Conservation (phyloP, 441 rosid species). For the Corymbia calophylla region DNA sequence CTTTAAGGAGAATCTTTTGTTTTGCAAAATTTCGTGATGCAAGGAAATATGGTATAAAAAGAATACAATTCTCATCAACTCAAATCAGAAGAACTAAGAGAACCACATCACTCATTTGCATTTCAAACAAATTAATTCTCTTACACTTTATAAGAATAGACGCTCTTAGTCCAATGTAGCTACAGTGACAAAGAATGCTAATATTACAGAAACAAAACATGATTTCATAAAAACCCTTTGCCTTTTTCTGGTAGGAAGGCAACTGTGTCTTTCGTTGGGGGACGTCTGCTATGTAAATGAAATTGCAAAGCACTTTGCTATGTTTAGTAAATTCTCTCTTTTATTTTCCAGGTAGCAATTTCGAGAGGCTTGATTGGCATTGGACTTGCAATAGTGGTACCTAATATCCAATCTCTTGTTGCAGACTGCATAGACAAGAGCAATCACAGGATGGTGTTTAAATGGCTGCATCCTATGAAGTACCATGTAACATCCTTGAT, state of each 20-base stretch:
- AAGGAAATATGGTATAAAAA: background rate
- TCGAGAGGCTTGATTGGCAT: conserved; percentile 76
- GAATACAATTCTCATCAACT: background rate
- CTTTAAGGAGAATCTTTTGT: background rate
- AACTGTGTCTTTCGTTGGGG: background rate
- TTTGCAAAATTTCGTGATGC: background rate
- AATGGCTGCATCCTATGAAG: conserved; percentile 44
- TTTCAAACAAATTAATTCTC: background rate
- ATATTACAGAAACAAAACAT: background rate
- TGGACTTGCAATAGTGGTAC: conserved; percentile 64
- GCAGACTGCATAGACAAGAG: conserved; percentile 66
- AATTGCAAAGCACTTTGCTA: background rate
- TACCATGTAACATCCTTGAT: too few relatives aligned
- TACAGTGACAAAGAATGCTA: background rate
- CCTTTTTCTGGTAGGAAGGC: background rate
- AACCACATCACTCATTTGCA: background rate
- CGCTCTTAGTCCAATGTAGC: background rate
- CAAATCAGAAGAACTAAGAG: background rate
- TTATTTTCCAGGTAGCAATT: conserved; percentile 48
- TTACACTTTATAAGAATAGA: background rate
- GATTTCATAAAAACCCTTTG: too few relatives aligned
- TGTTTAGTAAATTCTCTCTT: background rate
- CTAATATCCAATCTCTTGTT: conserved; percentile 66
- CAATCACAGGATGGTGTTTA: conserved; percentile 70
- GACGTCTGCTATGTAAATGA: background rate